Evolutionary conservation across 2,329 filamentous ascomycete species (phyloP).

Genomic region (Cercospora janseana): DNA sequence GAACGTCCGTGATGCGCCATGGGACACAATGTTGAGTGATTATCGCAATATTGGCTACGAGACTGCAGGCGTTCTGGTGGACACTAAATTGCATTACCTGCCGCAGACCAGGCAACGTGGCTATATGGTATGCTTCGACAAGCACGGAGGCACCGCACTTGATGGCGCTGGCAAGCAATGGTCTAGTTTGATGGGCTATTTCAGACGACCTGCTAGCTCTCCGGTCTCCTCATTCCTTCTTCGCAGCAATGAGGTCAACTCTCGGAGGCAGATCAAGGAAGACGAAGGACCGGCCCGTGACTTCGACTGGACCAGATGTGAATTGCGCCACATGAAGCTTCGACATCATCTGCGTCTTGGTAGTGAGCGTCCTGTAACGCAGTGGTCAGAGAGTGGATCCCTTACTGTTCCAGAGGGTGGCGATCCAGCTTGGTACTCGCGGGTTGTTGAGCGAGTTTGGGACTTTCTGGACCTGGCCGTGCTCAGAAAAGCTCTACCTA

Average conservation of each 20-base stretch:
- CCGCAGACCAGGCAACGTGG: conserved; percentile 57
- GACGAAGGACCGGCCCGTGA: conserved; percentile 28
- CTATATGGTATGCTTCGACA: conserved; percentile 49
- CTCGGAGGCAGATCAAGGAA: conserved; percentile 4
- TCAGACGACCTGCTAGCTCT: conserved; percentile 60
- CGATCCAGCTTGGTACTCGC: conserved; percentile 51
- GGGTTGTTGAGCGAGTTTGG: conserved; percentile 58
- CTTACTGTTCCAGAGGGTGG: conserved; percentile 56
- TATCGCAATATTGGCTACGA: conserved; percentile 58
- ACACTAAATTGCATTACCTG: conserved; percentile 70
- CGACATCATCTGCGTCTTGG: conserved; percentile 55
- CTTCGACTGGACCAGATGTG: conserved; percentile 57
- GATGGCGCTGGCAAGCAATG: conserved; percentile 38
- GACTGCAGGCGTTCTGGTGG: conserved; percentile 51
- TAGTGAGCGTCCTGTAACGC: conserved; percentile 56
- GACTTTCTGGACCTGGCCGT: conserved; percentile 63
- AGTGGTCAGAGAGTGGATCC: conserved; percentile 57
- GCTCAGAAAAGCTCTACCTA: conserved; percentile 47
- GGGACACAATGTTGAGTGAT: conserved; percentile 46
- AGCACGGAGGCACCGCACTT: conserved; percentile 7
- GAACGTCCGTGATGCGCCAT: conserved; percentile 65
- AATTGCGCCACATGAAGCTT: conserved; percentile 58
- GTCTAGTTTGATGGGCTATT: conserved; percentile 45
- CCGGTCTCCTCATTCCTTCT: conserved; percentile 63
- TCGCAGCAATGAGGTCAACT: conserved; percentile 48